Conservation (phyloP, 768 basidiomycete genomes). For the Lactarius indigo region DNA sequence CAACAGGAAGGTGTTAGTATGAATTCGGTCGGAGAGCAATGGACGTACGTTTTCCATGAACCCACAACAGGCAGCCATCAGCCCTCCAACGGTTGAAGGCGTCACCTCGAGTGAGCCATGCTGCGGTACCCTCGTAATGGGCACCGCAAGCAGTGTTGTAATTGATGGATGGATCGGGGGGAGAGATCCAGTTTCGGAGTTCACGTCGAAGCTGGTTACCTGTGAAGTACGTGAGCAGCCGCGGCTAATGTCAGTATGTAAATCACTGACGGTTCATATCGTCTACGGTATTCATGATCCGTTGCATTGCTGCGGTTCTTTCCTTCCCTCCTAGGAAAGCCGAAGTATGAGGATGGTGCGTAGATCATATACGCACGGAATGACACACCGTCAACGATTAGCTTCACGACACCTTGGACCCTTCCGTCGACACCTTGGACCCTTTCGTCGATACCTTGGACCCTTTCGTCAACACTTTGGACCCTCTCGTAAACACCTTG, state of each 20-base stretch:
- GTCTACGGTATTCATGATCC: too few species aligned
- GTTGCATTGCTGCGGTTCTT: too few species aligned
- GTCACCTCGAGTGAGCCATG: background rate
- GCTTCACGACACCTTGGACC: too few species aligned
- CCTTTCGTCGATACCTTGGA: too few species aligned
- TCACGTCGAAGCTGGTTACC: too few species aligned
- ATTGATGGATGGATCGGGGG: slow-evolving; percentile 5
- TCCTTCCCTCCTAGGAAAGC: too few species aligned
- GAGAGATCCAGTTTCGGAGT: background rate
- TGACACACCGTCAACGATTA: background rate
- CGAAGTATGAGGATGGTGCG: background rate
- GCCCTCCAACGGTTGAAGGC: background rate
- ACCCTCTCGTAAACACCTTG: too few species aligned
- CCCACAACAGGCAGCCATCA: background rate
- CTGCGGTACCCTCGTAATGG: background rate
- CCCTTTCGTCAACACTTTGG: too few species aligned
- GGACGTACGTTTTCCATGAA: background rate
- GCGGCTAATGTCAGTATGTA: too few species aligned
- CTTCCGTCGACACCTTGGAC: too few species aligned
- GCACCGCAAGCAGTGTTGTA: background rate
- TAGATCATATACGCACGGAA: background rate
- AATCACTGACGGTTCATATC: too few species aligned
- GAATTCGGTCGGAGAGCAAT: background rate
- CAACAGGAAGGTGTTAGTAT: background rate
- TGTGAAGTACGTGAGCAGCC: too few species aligned